A percentile compares a stretch with the other conserved stretches of the same genome.
Evolutionary conservation across 2,329 filamentous ascomycete species (phyloP).

Genomic region (Sclerotinia spermophila): DNA sequence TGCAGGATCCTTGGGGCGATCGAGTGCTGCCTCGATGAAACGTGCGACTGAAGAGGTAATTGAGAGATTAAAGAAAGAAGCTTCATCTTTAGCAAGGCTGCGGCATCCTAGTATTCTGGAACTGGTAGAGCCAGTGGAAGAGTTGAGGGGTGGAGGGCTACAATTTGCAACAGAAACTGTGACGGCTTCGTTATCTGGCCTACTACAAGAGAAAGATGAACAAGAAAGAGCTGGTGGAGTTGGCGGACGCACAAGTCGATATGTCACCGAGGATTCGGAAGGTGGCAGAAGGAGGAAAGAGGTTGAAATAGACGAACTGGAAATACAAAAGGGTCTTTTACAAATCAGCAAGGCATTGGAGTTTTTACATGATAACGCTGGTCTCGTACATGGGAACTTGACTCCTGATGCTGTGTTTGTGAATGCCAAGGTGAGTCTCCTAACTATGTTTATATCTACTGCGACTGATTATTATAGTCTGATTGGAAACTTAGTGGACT

Average conservation of each 20-base stretch:
- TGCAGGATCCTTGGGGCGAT: constrained; percentile 57
- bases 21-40: constrained; percentile 67
- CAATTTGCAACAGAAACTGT: constrained; percentile 96
- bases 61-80: constrained; percentile 87
- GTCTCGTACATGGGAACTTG: constrained; percentile 88
- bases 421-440: constrained; percentile 72
- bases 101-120: constrained; percentile 91
- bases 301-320: constrained; percentile 90
- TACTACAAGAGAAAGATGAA: constrained; percentile 85
- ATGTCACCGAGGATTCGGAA: constrained; percentile 74
- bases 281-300: constrained; percentile 71
- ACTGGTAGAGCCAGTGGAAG: constrained; percentile 90
- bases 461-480: constrained; percentile 53
- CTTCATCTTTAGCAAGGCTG: constrained; percentile 79
- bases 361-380: constrained; percentile 92
- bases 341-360: constrained; percentile 93
- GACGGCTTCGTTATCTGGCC: constrained; percentile 77
- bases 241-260: constrained; percentile 70
- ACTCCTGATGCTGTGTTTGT: constrained; percentile 91
- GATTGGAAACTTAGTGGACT: constrained; percentile 99
- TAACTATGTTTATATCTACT: constrained; percentile 10
- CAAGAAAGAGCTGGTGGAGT: constrained; percentile 69
- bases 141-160: constrained; percentile 83
- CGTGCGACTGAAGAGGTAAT: constrained; percentile 84
- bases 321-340: constrained; percentile 93